Conservation (phyloP, 768 basidiomycete species). For the Phlegmacium glaucopus region DNA sequence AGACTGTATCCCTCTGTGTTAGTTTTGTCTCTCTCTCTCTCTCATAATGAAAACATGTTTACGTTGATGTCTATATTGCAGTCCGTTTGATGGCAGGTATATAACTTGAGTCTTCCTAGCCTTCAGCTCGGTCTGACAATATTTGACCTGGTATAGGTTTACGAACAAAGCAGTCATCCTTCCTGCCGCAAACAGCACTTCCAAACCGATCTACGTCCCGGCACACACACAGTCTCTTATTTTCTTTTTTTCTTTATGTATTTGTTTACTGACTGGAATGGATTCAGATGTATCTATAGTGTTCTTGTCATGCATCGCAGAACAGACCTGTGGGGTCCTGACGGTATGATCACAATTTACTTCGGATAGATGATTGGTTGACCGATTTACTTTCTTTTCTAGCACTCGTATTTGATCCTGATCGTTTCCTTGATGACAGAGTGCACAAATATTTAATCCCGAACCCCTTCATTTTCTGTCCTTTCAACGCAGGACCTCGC, state of each 20-base stretch:
- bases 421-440: conserved; percentile 53
- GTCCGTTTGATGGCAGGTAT: conserved; percentile 28
- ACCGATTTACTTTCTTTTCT: neutral
- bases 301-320: conserved; percentile 45
- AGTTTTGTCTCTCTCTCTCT: conserved; percentile 9
- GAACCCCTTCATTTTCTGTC: conserved; percentile 40
- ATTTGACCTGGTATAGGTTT: conserved; percentile 39
- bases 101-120: neutral
- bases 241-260: neutral
- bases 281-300: conserved; percentile 26
- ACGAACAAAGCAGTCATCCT: conserved; percentile 43
- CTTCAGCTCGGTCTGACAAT: conserved; percentile 31
- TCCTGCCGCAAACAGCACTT: conserved; percentile 43
- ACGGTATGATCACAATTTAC: too few relatives aligned
- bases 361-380: conserved; percentile 4
- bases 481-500: conserved; percentile 37
- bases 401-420: conserved; percentile 51
- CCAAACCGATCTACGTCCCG: too few relatives aligned
- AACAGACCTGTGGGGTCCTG: conserved; percentile 49
- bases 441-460: conserved; percentile 39
- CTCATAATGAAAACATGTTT: neutral
- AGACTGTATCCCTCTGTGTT: conserved; percentile 38
- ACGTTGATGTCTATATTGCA: neutral
- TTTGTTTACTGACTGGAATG: neutral
- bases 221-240: conserved; percentile 37